Conservation (phyloP, 2,329 filamentous ascomycete genomes). For the Phoma herbarum region DNA sequence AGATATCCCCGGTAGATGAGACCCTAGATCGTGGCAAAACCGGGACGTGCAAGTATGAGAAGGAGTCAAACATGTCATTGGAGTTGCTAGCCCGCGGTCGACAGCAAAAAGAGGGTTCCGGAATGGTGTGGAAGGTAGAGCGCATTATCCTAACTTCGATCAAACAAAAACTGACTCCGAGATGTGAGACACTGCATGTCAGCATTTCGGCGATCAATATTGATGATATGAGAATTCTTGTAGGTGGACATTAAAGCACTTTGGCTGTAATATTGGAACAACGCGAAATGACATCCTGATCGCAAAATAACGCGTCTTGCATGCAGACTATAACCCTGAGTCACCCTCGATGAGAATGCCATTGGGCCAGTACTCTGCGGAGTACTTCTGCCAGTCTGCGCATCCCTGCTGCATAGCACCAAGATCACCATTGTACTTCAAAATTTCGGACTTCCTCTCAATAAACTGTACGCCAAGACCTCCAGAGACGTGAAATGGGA, state of each 20-base stretch:
- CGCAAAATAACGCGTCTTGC: background rate
- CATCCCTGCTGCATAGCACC: slow-evolving; percentile 39
- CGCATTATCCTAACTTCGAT: background rate
- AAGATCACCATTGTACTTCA: slow-evolving; percentile 26
- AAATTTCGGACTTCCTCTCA: slow-evolving; percentile 52
- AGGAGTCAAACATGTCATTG: no score
- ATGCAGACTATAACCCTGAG: slow-evolving; percentile 8
- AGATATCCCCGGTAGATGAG: background rate
- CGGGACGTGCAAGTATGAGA: background rate
- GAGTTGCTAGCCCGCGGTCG: background rate
- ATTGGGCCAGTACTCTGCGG: slow-evolving; percentile 6
- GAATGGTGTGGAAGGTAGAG: background rate
- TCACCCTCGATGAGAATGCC: slow-evolving; percentile 16
- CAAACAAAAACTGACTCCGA: no score
- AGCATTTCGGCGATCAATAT: background rate
- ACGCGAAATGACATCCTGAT: background rate
- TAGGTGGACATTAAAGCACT: background rate
- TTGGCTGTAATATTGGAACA: background rate
- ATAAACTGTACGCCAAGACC: slow-evolving; percentile 64
- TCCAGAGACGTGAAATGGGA: slow-evolving; percentile 47
- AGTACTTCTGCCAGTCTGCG: slow-evolving; percentile 33
- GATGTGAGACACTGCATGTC: background rate
- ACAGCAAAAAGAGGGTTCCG: background rate
- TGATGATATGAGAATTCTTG: background rate
- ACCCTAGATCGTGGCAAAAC: no score